Base-by-base conservation (phyloP, 768 basidiomycete species). In the Tulasnella sp. region DNA sequence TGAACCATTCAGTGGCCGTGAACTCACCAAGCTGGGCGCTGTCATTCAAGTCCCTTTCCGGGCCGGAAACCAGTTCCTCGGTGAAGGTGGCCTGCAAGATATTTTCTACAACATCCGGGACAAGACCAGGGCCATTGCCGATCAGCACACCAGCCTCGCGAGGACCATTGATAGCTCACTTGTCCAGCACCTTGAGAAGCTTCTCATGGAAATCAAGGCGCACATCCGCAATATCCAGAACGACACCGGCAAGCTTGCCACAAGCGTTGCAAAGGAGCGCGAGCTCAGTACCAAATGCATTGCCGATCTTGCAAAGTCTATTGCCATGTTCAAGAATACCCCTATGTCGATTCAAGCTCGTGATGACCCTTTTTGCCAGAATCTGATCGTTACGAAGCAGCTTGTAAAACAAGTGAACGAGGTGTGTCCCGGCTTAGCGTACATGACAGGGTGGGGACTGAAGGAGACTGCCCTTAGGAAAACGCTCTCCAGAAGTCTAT, bases 151-250 rank as follows among this genome's bases (percentile, higher is more conserved):
- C 16, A 97, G 96, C 83, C 90, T 99, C 12, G 97, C 97, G 2
- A 91, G 96, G 42, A 99, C 98, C 8, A 93, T 99, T 83, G 97
- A 99, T 82, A 93, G 93, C 42, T 97, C 96, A 6, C 98, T 99
- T 83, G 97, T 99, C 1, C 96, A 98, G 85, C 98, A 99, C 84
- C 89, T 99, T 12, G 93, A 98, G 86, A 99, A 99, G 85, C 89
- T 99, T n/a, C 87, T 93, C 40, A 88, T 91, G 1, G 98, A 99
- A 85, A 96, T 99, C 85, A 99, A 98, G 86, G 97, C 97, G 2
- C 98, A 99, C 85, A 93, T 99, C 85, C 96, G 94, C 92, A 95
- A 95, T 81, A 92, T 98, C 14, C 96, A 97, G 89, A 97, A 96
- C 81, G 96, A 97, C 84, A 98, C 96, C 0, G 97, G 95, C 14